phyloP scores from a whole-genome alignment of 768 basidiomycete genomes.

The Royoungia palumana region DNA sequence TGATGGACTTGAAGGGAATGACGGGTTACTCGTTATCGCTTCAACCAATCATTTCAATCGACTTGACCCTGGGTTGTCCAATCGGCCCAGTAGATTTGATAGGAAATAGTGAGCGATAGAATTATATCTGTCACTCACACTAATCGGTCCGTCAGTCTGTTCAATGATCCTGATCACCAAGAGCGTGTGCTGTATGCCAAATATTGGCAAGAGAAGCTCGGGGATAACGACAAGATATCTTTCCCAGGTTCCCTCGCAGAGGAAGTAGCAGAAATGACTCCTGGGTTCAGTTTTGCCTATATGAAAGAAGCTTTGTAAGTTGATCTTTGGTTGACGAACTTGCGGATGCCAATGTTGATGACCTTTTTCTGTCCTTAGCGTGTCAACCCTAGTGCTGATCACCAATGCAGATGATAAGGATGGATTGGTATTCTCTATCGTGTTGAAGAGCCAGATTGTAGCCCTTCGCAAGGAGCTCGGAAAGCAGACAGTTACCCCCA shows the following conservation, averaged over 20 bases:
- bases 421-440: constrained; percentile 46
- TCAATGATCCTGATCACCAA: constrained; percentile 63
- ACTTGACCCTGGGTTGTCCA: constrained; percentile 73
- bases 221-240: constrained; percentile 53
- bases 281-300: constrained; percentile 80
- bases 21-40: constrained; percentile 74
- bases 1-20: constrained; percentile 76
- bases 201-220: constrained; percentile 82
- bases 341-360: not conserved
- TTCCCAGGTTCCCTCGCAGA: constrained; percentile 67
- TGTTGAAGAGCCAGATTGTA: constrained; percentile 59
- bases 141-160: constrained; percentile 44
- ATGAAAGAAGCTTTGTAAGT: constrained; percentile 87
- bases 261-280: constrained; percentile 57
- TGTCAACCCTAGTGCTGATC: constrained; percentile 68
- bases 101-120: constrained; percentile 67
- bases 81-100: constrained; percentile 80
- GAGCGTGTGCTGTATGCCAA: constrained; percentile 66
- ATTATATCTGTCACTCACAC: not conserved
- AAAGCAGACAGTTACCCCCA: constrained; percentile 27
- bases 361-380: constrained; percentile 38
- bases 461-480: constrained; percentile 64
- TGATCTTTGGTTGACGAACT: not conserved
- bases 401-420: constrained; percentile 49
- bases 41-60: constrained; percentile 83